Evolutionary conservation across 116 monocot species (phyloP), one percentile per base, ranked within the genome.

Genomic region (Cymodocea nodosa): DNA sequence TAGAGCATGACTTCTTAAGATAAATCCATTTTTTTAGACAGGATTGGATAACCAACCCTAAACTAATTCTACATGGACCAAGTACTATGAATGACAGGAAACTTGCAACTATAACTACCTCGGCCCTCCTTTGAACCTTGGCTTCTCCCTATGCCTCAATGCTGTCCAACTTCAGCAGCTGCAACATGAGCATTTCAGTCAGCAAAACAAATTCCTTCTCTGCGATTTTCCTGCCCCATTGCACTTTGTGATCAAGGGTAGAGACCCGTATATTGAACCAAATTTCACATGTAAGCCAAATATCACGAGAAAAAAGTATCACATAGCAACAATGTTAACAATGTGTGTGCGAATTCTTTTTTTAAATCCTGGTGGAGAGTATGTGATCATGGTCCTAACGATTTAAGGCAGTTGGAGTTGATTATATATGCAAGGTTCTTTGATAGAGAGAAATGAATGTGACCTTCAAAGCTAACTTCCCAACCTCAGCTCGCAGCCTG

Each of bases 111-210:
- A 65, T 16, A 51, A n/a, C 16, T 74, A 94, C 93, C 89, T 89
- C 86, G 54, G 22, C 68, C 70, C 70, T 81, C 64, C 89, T 82
- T 70, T 89, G 89, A 9, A 76, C 68, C 73, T 77, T 94, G 48
- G 82, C 86, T 70, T 94, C 89, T 57, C 86, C 93, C 62, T 86
- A 89, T 23, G 89, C 93, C 56, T 86, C 93, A 51, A 89, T 81
- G 37, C 82, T 48, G 62, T 94, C 93, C 59, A 94, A 75, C 68
- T 89, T 83, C 72, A 94, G 78, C 67, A 94, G 64, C 62, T 89
- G 86, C 65, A 76, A 63, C 93, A 94, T 94, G 6, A 94, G 83
- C 48, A 94, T 63, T 64, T 94, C 93, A 11, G 84, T 76, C 70
- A 83, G 75, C 25, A 84, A 56, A 24, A 68, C 67, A 71, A 94